Evolutionary conservation across 2,329 filamentous ascomycete genomes (phyloP).

Genomic region (Orbilia javanica): DNA sequence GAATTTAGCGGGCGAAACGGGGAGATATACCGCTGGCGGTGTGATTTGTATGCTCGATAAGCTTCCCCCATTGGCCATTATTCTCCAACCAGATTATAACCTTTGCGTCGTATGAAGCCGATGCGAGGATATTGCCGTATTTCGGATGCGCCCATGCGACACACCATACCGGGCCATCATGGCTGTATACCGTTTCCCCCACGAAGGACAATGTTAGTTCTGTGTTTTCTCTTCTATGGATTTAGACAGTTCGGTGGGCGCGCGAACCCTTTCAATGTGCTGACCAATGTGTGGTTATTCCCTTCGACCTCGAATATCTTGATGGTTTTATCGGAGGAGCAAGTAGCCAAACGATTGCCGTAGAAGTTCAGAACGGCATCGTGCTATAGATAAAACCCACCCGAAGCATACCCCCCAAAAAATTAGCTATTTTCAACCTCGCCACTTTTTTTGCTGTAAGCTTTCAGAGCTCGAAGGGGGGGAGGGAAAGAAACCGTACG

Average conservation of each 20-base stretch:
- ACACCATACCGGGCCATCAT: slow-evolving; percentile 98
- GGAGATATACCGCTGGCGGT: slow-evolving; percentile 60
- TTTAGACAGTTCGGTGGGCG: not conserved
- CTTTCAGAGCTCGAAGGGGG: not conserved
- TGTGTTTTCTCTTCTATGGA: not conserved
- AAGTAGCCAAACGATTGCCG: slow-evolving; percentile 93
- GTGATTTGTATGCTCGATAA: slow-evolving; percentile 62
- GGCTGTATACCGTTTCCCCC: slow-evolving; percentile 70
- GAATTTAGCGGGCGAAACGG: not conserved
- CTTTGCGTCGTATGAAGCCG: slow-evolving; percentile 95
- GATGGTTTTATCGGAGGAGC: slow-evolving; percentile 97
- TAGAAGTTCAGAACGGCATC: slow-evolving; percentile 99
- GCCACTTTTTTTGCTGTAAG: no score
- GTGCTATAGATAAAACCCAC: slow-evolving; percentile 78
- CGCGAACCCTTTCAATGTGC: slow-evolving; percentile 91
- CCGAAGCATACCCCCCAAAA: no score
- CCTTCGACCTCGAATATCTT: slow-evolving; percentile 99
- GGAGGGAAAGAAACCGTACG: slow-evolving; percentile 5
- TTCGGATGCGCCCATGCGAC: slow-evolving; percentile 98
- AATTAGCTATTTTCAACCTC: no score
- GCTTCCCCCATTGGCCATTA: slow-evolving; percentile 62
- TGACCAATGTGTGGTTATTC: slow-evolving; percentile 86
- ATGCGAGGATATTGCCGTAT: slow-evolving; percentile 97
- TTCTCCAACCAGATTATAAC: slow-evolving; percentile 99
- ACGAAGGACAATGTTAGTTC: not conserved